A percentile compares a stretch with the other conserved stretches of the same genome.
phyloP scores from a whole-genome alignment of 1,139 yeast species.

The Protomyces gravidus region DNA sequence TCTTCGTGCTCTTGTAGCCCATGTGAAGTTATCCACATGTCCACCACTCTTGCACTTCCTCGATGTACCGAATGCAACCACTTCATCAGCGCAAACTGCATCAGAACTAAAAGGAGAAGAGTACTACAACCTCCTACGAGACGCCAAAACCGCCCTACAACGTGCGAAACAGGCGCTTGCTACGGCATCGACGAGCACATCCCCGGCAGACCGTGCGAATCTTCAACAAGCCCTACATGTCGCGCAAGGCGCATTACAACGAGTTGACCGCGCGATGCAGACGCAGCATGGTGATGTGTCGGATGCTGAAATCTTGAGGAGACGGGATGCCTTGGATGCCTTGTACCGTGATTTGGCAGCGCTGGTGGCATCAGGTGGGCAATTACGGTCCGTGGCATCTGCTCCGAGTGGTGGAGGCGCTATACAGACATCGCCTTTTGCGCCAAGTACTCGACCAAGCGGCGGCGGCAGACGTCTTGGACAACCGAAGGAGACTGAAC shows the following conservation, averaged over 20 bases:
- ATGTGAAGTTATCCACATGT: background rate
- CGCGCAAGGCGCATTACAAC: background rate
- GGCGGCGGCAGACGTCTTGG: slow-evolving; percentile 45
- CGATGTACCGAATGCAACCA: slow-evolving; percentile 1
- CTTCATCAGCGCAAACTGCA: background rate
- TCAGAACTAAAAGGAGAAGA: background rate
- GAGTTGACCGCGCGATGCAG: background rate
- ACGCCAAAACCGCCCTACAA: slow-evolving; percentile 11
- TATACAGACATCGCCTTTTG: slow-evolving; percentile 6
- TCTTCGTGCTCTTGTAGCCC: slow-evolving; percentile 47
- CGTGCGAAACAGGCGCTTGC: slow-evolving; percentile 4
- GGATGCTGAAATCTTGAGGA: slow-evolving; percentile 46
- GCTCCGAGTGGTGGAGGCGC: slow-evolving; percentile 30
- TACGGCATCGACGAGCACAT: background rate
- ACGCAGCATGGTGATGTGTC: slow-evolving; percentile 35
- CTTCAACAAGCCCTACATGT: background rate
- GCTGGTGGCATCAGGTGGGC: background rate
- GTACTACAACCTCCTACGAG: slow-evolving; percentile 16
- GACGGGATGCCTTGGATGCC: slow-evolving; percentile 45
- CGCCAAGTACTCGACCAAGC: background rate
- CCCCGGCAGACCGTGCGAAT: background rate
- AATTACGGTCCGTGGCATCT: slow-evolving; percentile 36
- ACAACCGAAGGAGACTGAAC: slow-evolving; percentile 53
- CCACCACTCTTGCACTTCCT: slow-evolving; percentile 13
- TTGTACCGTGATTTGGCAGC: slow-evolving; percentile 42